Percentiles rank a stretch among this genome's conserved stretches.
Conservation (phyloP, 129 eudicot species). For the Chrysanthemum makinoi region DNA sequence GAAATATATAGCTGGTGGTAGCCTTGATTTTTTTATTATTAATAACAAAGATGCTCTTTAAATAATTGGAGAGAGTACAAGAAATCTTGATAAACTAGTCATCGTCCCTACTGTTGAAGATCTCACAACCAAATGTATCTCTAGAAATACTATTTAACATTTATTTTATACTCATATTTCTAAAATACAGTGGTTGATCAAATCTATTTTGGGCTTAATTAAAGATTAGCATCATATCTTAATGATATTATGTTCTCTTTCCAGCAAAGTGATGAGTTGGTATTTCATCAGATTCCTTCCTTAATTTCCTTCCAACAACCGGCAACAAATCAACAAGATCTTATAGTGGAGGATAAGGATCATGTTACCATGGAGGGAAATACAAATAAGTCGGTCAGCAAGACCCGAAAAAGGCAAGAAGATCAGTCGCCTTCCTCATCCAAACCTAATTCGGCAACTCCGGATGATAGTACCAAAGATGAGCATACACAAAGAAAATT, state of each 20-base stretch:
- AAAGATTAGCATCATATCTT: slow-evolving; percentile 10
- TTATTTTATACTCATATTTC: slow-evolving; percentile 17
- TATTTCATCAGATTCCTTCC: slow-evolving; percentile 32
- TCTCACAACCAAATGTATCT: slow-evolving; percentile 22
- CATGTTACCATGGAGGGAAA: slow-evolving; percentile 27
- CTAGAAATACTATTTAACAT: slow-evolving; percentile 11
- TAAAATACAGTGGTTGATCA: slow-evolving; percentile 26
- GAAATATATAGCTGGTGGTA: slow-evolving; percentile 8
- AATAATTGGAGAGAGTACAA: slow-evolving; percentile 15
- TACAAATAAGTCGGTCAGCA: slow-evolving; percentile 6
- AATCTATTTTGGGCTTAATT: slow-evolving; percentile 29
- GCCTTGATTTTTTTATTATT: background rate
- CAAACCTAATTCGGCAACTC: slow-evolving; percentile 27
- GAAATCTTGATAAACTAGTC: slow-evolving; percentile 28
- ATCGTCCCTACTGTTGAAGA: slow-evolving; percentile 29
- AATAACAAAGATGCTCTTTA: background rate
- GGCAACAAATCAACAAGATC: slow-evolving; percentile 36
- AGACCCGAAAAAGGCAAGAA: slow-evolving; percentile 26
- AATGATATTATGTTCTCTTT: slow-evolving; percentile 42
- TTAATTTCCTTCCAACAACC: slow-evolving; percentile 31
- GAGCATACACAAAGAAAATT: slow-evolving; percentile 32
- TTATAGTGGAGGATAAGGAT: slow-evolving; percentile 13
- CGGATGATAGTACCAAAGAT: slow-evolving; percentile 19
- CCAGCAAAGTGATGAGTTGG: slow-evolving; percentile 42
- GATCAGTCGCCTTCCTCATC: slow-evolving; percentile 24